Evolutionary conservation across 2,329 filamentous ascomycete species (phyloP).

Genomic region (Shiraia sp.): DNA sequence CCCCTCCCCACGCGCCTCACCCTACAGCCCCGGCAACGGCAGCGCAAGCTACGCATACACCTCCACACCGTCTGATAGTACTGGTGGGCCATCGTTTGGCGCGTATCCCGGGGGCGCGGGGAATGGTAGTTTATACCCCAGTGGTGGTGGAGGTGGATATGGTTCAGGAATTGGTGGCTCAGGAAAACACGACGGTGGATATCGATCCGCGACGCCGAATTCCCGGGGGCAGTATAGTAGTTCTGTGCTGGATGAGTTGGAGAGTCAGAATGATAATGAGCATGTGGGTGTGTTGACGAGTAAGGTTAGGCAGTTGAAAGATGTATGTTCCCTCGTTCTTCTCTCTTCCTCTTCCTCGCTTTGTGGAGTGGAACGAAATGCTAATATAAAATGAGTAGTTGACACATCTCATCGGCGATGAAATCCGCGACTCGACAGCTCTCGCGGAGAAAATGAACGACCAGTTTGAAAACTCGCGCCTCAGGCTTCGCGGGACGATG

Average conservation of each 20-base stretch:
- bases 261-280: slow-evolving; percentile 85
- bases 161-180: background rate
- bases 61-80: slow-evolving; percentile 9
- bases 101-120: slow-evolving; percentile 39
- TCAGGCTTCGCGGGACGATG: slow-evolving; percentile 88
- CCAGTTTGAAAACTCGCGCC: slow-evolving; percentile 81
- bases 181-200: background rate
- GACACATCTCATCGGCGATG: slow-evolving; percentile 89
- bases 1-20: slow-evolving; percentile 10
- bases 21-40: slow-evolving; percentile 25
- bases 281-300: slow-evolving; percentile 88
- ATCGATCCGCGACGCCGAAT: slow-evolving; percentile 51
- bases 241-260: slow-evolving; percentile 87
- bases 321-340: slow-evolving; percentile 67
- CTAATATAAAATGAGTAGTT: too few species aligned
- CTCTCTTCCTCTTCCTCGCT: background rate
- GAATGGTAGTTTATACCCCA: slow-evolving; percentile 14
- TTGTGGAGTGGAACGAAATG: too few species aligned
- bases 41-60: slow-evolving; percentile 31
- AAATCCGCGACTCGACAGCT: slow-evolving; percentile 87
- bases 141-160: slow-evolving; percentile 7
- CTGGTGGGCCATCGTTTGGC: slow-evolving; percentile 26
- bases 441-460: slow-evolving; percentile 96
- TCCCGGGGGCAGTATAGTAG: slow-evolving; percentile 86
- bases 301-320: slow-evolving; percentile 87